Percentiles rank a stretch among this genome's conserved stretches.
Evolutionary conservation across 2,329 filamentous ascomycete genomes (phyloP).

Genomic region (Aspergillus pseudoglaucus): DNA sequence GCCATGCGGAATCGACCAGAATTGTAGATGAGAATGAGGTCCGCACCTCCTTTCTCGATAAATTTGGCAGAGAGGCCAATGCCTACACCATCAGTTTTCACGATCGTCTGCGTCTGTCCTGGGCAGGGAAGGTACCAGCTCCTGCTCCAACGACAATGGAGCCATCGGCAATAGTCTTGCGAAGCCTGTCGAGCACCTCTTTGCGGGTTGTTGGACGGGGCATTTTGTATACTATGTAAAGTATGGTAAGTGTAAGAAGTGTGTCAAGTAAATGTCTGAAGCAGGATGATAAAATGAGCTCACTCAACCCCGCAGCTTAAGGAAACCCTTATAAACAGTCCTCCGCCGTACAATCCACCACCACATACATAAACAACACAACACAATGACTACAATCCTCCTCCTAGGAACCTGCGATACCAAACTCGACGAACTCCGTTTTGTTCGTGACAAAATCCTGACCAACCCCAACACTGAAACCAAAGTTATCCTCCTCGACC

Average conservation of each 20-base stretch:
- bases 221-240: constrained; percentile 35
- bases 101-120: not conserved
- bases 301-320: not conserved
- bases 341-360: not conserved
- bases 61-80: constrained; percentile 66
- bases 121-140: constrained; percentile 39
- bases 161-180: constrained; percentile 48
- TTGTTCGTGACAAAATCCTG: constrained; percentile 38
- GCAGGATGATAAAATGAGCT: not conserved
- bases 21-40: constrained; percentile 68
- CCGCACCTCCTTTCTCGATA: constrained; percentile 61
- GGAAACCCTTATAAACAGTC: not conserved
- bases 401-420: constrained; percentile 61
- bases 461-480: constrained; percentile 30
- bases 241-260: not conserved
- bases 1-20: constrained; percentile 68
- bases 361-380: not conserved
- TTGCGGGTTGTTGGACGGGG: constrained; percentile 51
- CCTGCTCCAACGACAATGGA: constrained; percentile 62
- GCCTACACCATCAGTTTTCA: constrained; percentile 32
- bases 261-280: not conserved
- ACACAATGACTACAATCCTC: constrained; percentile 36
- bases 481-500: constrained; percentile 48
- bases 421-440: constrained; percentile 55
- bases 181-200: constrained; percentile 51